Base-by-base conservation (phyloP, 2,329 filamentous ascomycete species). In the Alternaria ethzedia region DNA sequence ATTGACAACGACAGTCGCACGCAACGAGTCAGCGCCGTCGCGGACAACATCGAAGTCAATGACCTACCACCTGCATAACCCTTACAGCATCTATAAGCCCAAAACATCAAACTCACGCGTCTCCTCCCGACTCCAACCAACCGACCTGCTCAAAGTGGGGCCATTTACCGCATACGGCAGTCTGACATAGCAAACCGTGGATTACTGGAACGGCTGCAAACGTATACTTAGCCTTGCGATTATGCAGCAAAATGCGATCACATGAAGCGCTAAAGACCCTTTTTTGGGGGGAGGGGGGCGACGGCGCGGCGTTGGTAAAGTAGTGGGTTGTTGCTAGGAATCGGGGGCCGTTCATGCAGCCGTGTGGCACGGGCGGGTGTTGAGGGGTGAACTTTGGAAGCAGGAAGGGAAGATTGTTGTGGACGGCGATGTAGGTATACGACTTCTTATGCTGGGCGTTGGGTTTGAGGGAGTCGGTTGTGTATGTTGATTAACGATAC, bases 171-270 rank as follows among this genome's bases (percentile, higher is more conserved):
- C 26, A 70, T 73, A 15, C 44, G 73, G 75, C 55, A 77, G 55
- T 49, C 45, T 51, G 15, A 41, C 21, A 36, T 36, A 23, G 30
- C 43, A 32, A 61, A 54, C 66, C 65, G 59, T 78, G 59, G 75
- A 78, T 72, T 63, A 62, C 75, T 78, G 74, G 73, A 77, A 76
- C 73, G 59, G 61, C 73, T 76, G 73, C 73, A 72, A 76, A 76
- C 75, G 43, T 68, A 61, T 65, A 63, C 57, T 64, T 71, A 73
- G 61, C 67, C 59, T 63, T 63, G 58, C 21, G 50, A 51, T 56
- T 47, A 59, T 68, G 66, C 66, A 69, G 69, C 61, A 23, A 54
- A 46, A 45, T 61, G 11, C 54, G 60, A 59, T 72, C 67, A 70
- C 69, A 64, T 70, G 67, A 51, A 32, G 36, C 23, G 57, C 57